Conservation (phyloP, 805 yeast species). For the Nakazawaea pomicola region DNA sequence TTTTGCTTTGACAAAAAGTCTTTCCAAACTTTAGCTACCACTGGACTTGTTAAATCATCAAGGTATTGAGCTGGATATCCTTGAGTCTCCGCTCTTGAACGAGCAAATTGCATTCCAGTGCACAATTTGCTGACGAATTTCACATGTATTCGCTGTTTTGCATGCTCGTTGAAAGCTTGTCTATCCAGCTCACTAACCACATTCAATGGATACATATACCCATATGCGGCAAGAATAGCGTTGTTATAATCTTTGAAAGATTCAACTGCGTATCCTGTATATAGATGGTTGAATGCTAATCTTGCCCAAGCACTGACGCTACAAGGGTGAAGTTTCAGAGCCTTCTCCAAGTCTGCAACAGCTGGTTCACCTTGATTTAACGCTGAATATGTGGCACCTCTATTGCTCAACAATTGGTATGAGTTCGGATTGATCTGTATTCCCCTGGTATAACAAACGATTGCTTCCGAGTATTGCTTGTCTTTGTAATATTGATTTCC, state of each 20-base stretch:
- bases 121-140: slow-evolving; percentile 17
- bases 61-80: slow-evolving; percentile 26
- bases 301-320: slow-evolving; percentile 36
- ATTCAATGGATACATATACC: slow-evolving; percentile 4
- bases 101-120: slow-evolving; percentile 23
- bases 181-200: not conserved
- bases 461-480: slow-evolving; percentile 27
- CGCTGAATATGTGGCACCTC: slow-evolving; percentile 36
- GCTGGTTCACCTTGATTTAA: slow-evolving; percentile 31
- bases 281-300: slow-evolving; percentile 29
- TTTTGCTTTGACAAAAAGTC: not conserved
- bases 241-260: slow-evolving; percentile 31
- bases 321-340: slow-evolving; percentile 26
- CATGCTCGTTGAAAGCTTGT: slow-evolving; percentile 14
- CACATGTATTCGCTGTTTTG: slow-evolving; percentile 20
- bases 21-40: not conserved
- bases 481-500: slow-evolving; percentile 25
- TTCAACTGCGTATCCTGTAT: slow-evolving; percentile 31
- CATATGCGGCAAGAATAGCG: slow-evolving; percentile 22
- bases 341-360: slow-evolving; percentile 27
- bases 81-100: slow-evolving; percentile 26
- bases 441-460: slow-evolving; percentile 33
- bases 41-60: slow-evolving; percentile 18
- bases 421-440: slow-evolving; percentile 27
- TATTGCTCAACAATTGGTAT: slow-evolving; percentile 29